Conservation (phyloP, 2,329 filamentous ascomycete genomes). For the Hysterium pulicare region DNA sequence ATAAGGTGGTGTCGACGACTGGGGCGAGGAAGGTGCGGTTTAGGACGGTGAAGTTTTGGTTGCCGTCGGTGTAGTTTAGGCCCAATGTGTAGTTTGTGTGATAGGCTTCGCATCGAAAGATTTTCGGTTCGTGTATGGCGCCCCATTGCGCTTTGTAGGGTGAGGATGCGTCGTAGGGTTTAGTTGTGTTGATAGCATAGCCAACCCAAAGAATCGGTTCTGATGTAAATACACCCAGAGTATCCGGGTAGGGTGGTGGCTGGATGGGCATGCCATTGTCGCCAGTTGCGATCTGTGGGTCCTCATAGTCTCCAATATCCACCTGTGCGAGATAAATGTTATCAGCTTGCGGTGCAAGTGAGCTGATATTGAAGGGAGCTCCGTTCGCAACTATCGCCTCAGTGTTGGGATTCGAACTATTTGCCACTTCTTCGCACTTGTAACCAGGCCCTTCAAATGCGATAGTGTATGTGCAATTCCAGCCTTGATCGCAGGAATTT, state of each 20-base stretch:
- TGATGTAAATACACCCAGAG: constrained; percentile 29
- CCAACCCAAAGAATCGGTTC: constrained; percentile 38
- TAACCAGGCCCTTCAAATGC: constrained; percentile 35
- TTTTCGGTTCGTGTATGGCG: constrained; percentile 28
- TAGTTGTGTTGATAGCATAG: constrained; percentile 27
- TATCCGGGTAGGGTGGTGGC: constrained; percentile 21
- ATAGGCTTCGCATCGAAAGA: constrained; percentile 34
- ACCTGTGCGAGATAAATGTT: constrained; percentile 29
- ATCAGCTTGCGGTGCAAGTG: constrained; percentile 30
- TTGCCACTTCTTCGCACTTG: constrained; percentile 29
- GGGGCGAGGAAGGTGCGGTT: constrained; percentile 28
- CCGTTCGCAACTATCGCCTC: constrained; percentile 9
- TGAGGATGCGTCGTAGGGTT: constrained; percentile 19
- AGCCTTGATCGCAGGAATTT: constrained; percentile 29
- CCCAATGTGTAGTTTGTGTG: constrained; percentile 36
- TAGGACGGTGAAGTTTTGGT: constrained; percentile 19
- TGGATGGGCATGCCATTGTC: constrained; percentile 20
- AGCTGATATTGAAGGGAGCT: constrained; percentile 25
- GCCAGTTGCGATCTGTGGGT: constrained; percentile 23
- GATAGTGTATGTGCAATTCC: constrained; percentile 36
- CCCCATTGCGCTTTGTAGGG: constrained; percentile 26
- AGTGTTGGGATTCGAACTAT: constrained; percentile 12
- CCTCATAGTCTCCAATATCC: constrained; percentile 28
- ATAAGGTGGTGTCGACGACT: constrained; percentile 28
- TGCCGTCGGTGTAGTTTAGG: constrained; percentile 24